Evolutionary conservation across 2,329 filamentous ascomycete species (phyloP).

Genomic region (Sclerotinia subarctica): DNA sequence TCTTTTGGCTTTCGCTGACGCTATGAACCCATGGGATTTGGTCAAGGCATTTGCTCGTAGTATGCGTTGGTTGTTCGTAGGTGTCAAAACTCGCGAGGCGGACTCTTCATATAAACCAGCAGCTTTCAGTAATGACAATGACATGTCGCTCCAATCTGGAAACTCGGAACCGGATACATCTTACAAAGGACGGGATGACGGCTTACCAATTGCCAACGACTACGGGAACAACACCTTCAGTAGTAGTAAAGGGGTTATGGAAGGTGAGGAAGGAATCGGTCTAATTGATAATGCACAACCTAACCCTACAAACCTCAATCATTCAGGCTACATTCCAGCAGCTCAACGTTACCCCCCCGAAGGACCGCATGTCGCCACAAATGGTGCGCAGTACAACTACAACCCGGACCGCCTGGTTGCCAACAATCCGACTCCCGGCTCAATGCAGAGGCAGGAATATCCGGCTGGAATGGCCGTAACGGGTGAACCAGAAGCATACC

Average conservation of each 20-base stretch:
- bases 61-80: slow-evolving; percentile 72
- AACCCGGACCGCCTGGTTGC: slow-evolving; percentile 26
- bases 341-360: slow-evolving; percentile 34
- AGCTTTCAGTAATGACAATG: slow-evolving; percentile 25
- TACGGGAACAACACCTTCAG: slow-evolving; percentile 36
- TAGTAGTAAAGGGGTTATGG: slow-evolving; percentile 24
- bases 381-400: slow-evolving; percentile 22
- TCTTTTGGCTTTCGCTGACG: slow-evolving; percentile 62
- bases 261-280: slow-evolving; percentile 33
- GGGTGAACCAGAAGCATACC: slow-evolving; percentile 28
- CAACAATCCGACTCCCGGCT: slow-evolving; percentile 24
- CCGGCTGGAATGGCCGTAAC: slow-evolving; percentile 32
- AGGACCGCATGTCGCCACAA: slow-evolving; percentile 31
- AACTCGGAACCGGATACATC: slow-evolving; percentile 19
- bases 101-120: slow-evolving; percentile 48
- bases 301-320: slow-evolving; percentile 29
- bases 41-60: slow-evolving; percentile 75
- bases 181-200: slow-evolving; percentile 25
- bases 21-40: slow-evolving; percentile 79
- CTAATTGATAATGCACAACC: slow-evolving; percentile 37
- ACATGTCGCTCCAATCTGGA: slow-evolving; percentile 28
- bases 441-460: slow-evolving; percentile 18
- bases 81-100: slow-evolving; percentile 57
- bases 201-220: slow-evolving; percentile 36
- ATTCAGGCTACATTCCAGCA: slow-evolving; percentile 32